A percentile compares a stretch with the other conserved stretches of the same genome.
Conservation (phyloP, 2,329 filamentous ascomycete species). For the Neofusicoccum sp. region DNA sequence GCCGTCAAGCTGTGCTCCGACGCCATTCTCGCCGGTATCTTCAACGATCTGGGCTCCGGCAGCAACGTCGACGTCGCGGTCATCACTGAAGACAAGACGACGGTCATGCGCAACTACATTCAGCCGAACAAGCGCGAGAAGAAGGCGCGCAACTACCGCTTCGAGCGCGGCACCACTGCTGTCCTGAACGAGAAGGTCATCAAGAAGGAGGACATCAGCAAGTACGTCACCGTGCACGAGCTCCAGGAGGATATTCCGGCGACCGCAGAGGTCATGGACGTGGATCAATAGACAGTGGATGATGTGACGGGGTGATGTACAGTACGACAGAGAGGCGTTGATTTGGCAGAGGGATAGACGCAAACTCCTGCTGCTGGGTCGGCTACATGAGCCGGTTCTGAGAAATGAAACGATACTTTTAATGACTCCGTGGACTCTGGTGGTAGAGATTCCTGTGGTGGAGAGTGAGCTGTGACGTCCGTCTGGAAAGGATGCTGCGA, state of each 20-base stretch:
- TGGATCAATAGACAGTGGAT: constrained; percentile 48
- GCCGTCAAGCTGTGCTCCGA: constrained; percentile 82
- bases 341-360: constrained; percentile 4
- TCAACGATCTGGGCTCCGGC: constrained; percentile 95
- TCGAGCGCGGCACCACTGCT: constrained; percentile 88
- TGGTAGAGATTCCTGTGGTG: too few species aligned
- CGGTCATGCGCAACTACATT: constrained; percentile 87
- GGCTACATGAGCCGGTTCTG: not conserved
- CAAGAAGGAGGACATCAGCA: constrained; percentile 88
- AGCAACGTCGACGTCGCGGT: constrained; percentile 97
- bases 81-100: constrained; percentile 94
- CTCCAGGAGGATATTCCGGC: constrained; percentile 67
- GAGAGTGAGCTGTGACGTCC: too few species aligned
- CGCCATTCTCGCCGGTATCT: constrained; percentile 95
- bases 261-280: constrained; percentile 66
- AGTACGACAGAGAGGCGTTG: not conserved
- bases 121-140: constrained; percentile 87
- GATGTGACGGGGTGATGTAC: not conserved
- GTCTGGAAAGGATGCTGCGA: too few species aligned
- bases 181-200: constrained; percentile 96
- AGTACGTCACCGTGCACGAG: constrained; percentile 91
- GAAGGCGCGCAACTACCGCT: constrained; percentile 93
- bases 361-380: not conserved
- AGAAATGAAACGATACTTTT: constrained; percentile 12
- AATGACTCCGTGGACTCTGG: not conserved